Base-by-base conservation (phyloP, 495 filamentous ascomycete species). In the Talaromyces nanjingensis region DNA sequence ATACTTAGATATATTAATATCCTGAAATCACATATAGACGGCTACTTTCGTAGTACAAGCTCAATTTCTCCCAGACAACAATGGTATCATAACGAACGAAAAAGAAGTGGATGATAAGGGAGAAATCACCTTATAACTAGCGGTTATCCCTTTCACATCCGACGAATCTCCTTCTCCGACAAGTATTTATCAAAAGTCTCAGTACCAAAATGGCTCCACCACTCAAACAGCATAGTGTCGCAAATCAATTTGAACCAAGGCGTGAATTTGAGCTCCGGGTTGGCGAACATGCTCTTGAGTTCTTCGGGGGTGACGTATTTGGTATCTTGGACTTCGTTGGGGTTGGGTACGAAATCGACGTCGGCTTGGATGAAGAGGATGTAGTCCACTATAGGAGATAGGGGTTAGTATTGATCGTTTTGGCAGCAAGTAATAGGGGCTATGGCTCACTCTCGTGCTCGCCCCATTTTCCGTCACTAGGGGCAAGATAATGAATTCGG, bases 181-280 rank as follows among this genome's bases (percentile, higher is more conserved):
- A 81, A 84, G 79, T 94, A 97, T 77, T 89, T 89, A 60, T 96
- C 91, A 66, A 98, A 77, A 3, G 81, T 77, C 6, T 87, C 83
- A 27, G 83, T 80, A 65, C 92, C 89, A 34, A 98, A 84, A 74
- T 92, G 88, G 69, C 87, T 84, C 94, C 94, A 99, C 94, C 94
- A 99, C 74, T 98, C 92, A 70, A 96, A 98, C 53, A 99, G 85
- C 92, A 98, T 90, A 59, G 91, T 92, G 68, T 97, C 76, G 82
- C 96, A 99, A 71, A 99, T 98, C 67, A 99, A 86, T 84, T 96
- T 97, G 81, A 99, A 99, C 94, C 94, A 99, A 1, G 94, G 94
- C 6, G 94, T 99, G 74, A 98, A 98, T 68, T 83, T 88, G 65
- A 97, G 81, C 6, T 70, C 81, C 8, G 87, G 83, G 72, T 97